phyloP scores from a whole-genome alignment of 2,329 filamentous ascomycete species.

The Aureobasidium sp. region DNA sequence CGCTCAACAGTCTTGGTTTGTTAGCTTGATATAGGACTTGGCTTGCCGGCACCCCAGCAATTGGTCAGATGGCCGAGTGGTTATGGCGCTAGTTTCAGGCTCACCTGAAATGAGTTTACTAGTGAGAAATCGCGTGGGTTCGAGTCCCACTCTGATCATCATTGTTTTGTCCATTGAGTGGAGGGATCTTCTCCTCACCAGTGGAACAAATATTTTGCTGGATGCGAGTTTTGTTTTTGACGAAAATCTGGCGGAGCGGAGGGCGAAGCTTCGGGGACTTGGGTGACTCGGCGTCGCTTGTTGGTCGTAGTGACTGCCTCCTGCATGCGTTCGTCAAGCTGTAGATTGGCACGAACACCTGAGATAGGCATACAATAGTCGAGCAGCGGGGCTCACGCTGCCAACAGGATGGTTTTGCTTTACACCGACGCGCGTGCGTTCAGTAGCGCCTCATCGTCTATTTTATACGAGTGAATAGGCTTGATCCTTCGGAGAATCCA shows the following conservation, averaged over 20 bases:
- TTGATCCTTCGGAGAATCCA: not conserved
- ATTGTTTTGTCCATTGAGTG: not conserved
- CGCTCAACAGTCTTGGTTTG: not conserved
- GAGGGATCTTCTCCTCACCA: too few species aligned
- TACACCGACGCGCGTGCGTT: not conserved
- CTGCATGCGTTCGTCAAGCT: too few species aligned
- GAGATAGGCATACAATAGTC: too few species aligned
- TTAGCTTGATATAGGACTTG: too few species aligned
- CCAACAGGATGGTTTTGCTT: not conserved
- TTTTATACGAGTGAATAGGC: not conserved
- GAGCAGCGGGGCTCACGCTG: not conserved
- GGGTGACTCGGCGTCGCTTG: not conserved
- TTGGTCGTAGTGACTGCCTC: too few species aligned
- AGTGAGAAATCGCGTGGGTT: conserved; percentile 10
- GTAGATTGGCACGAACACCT: too few species aligned
- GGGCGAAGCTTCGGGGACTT: not conserved
- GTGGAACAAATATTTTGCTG: not conserved
- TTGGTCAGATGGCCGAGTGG: conserved; percentile 5
- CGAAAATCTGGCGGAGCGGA: not conserved
- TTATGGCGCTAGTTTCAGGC: conserved; percentile 13
- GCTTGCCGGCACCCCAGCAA: too few species aligned
- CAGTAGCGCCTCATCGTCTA: not conserved
- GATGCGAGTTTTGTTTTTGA: not conserved
- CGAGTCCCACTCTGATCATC: conserved; percentile 5
- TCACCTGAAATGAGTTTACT: conserved; percentile 9